Evolutionary conservation across 1,284 basidiomycete species (phyloP), one percentile per base, ranked within the genome.

Genomic region (Apiotrichum montevideense): DNA sequence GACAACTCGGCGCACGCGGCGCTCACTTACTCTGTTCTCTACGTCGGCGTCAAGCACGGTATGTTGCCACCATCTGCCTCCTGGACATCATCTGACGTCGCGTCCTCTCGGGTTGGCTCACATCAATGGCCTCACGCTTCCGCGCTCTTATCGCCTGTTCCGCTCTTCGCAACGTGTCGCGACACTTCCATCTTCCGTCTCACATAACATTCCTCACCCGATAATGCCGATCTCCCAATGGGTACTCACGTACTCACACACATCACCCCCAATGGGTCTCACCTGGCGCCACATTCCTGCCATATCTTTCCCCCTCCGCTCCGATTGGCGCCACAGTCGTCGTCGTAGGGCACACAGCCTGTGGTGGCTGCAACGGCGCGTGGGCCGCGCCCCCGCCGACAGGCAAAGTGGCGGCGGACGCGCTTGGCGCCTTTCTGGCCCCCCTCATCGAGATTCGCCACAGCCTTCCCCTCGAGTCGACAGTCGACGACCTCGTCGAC

Each of bases 31-130:
- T 91, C 90, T 6, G 81, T 97, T 43, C 82, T 84, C 62, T 79
- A 82, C 63, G 79, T 96, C 57, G 86, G 87, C 54, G 87, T 94
- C 44, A 81, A 88, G 75, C 88, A 97, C 78, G 83, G 88, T 90
- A 69, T 14, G 55, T 46, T 44, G n/a, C 43, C 32, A 46, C 40
- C 13, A 11, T 14, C 40, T 13, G 40, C 43, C 21, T 29, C 21
- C 43, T 40, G 10, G 3, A 33, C 13, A 37, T 40, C 21, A 39
- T 13, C 9, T 35, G 35, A 6, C 13, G 29, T 48, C 45, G 11
- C 46, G 10, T 33, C 10, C 35, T 34, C 37, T 21, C 21, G 21
- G 21, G 21, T 21, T 21, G 21, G 21, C 21, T 21, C 21, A 21
- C 21, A 21, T 21, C 21, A 21, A 21, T 21, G 21, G 21, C 21